Evolutionary conservation across 2,329 filamentous ascomycete species (phyloP), one percentile per base, ranked within the genome.

Genomic region (Hypoxylon sp.): DNA sequence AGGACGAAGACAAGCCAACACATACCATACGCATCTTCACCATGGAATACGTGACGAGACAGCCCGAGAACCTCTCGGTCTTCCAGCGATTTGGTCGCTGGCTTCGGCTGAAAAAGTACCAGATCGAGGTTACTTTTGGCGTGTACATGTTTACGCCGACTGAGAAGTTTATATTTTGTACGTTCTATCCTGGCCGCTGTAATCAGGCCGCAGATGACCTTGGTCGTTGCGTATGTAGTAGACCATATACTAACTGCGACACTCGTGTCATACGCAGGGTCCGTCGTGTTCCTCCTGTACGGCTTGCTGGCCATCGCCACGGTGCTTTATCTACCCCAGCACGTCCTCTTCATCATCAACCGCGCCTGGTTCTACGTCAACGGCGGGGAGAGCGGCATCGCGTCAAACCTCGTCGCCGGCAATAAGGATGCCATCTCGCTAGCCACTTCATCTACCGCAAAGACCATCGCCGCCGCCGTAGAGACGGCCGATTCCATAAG

Each of bases 111-210:
- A 99, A 99, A 83, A 88, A 93, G 74, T 97, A 98, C 81, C 95
- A 98, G 81, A 92, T 98, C 74, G 95, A 99, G 79, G 94, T 98
- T 74, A 97, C 94, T 10, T 95, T 96, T 77, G 89, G 90, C 60
- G 85, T 98, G 21, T 98, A 99, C 83, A 98, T 99, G 90, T 89
- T 97, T 69, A 97, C 93, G 31, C 90, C 92, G 1, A 92, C 90
- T 48, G 95, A 99, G 81, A 97, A 97, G 76, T 94, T 97, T 77
- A 88, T 97, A 69, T 96, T 98, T 78, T 98, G 95, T 98, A 84
- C 55, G 92, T 77, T 17, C 6, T 17, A 6, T 27, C 26, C n/a
- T 24, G 3, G 11, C 15, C 2, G 9, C 40, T 43, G 18, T 7
- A 2, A 8, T 9, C 10, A 20, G 35, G 23, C 21, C 1, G 6